Evolutionary conservation across 805 yeast genomes (phyloP).

Genomic region (Lachancea nothofagi): DNA sequence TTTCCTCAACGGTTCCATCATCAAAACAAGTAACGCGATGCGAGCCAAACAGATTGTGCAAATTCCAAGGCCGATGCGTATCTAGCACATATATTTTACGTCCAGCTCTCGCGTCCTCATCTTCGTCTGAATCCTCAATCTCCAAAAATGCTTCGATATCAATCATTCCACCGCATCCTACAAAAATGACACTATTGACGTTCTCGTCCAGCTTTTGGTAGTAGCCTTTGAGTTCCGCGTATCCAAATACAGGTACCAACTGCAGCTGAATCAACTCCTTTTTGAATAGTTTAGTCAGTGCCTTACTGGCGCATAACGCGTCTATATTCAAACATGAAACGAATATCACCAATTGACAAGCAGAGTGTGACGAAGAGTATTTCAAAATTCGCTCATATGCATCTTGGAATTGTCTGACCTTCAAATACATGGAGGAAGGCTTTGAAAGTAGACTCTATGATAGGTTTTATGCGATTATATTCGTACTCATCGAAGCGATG

Average conservation of each 20-base stretch:
- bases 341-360: slow-evolving; percentile 80
- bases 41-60: slow-evolving; percentile 86
- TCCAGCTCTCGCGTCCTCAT: slow-evolving; percentile 29
- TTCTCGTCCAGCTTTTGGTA: slow-evolving; percentile 64
- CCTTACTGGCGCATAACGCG: slow-evolving; percentile 83
- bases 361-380: slow-evolving; percentile 83
- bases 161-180: slow-evolving; percentile 93
- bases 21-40: slow-evolving; percentile 74
- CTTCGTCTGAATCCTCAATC: slow-evolving; percentile 49
- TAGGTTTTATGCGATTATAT: background rate
- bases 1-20: slow-evolving; percentile 70
- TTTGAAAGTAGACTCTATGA: background rate
- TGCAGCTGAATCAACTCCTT: slow-evolving; percentile 83
- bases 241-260: slow-evolving; percentile 89
- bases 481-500: slow-evolving; percentile 3
- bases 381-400: slow-evolving; percentile 64
- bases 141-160: slow-evolving; percentile 75
- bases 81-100: slow-evolving; percentile 68
- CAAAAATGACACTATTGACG: slow-evolving; percentile 64
- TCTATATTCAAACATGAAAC: slow-evolving; percentile 90
- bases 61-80: slow-evolving; percentile 94
- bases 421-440: slow-evolving; percentile 77
- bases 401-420: slow-evolving; percentile 59
- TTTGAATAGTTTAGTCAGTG: slow-evolving; percentile 63
- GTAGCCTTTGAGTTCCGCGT: slow-evolving; percentile 64